These are phyloP conservation scores for Hygrophila difformis DNA, from an alignment of 257 asterid genomes.

Conservation along the genomic window DNA sequence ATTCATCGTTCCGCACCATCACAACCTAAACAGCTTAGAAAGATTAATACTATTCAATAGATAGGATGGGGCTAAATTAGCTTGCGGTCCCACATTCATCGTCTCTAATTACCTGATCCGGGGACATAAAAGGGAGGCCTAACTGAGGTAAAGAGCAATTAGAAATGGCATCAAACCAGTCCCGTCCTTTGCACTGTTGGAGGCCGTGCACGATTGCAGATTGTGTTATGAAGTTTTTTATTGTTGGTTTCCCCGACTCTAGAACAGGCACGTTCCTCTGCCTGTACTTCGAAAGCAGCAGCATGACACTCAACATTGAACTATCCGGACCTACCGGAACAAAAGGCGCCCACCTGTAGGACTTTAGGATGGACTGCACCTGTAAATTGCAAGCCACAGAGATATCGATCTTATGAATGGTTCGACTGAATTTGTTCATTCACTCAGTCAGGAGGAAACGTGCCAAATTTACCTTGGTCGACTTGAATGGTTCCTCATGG, in stretches of 20 bases:
- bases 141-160: slow-evolving; percentile 42
- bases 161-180: slow-evolving; percentile 76
- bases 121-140: slow-evolving; percentile 87
- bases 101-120: slow-evolving; percentile 39
- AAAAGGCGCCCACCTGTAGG: slow-evolving; percentile 81
- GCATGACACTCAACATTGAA: slow-evolving; percentile 46
- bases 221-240: slow-evolving; percentile 82
- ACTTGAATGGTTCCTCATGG: slow-evolving; percentile 88
- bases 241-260: slow-evolving; percentile 44
- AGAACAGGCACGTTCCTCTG: slow-evolving; percentile 82
- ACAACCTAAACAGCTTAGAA: slow-evolving; percentile 39
- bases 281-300: slow-evolving; percentile 79
- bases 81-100: no score
- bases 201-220: slow-evolving; percentile 82
- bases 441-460: no score
- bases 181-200: slow-evolving; percentile 65
- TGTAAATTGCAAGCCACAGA: slow-evolving; percentile 7
- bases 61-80: no score
- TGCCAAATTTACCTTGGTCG: slow-evolving; percentile 46
- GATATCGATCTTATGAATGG: no score
- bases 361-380: slow-evolving; percentile 70
- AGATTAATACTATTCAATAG: no score
- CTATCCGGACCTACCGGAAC: slow-evolving; percentile 65
- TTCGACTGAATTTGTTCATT: no score
- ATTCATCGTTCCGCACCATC: slow-evolving; percentile 41